phyloP scores from a whole-genome alignment of 495 filamentous ascomycete species.

The Sporormia fimetaria region DNA sequence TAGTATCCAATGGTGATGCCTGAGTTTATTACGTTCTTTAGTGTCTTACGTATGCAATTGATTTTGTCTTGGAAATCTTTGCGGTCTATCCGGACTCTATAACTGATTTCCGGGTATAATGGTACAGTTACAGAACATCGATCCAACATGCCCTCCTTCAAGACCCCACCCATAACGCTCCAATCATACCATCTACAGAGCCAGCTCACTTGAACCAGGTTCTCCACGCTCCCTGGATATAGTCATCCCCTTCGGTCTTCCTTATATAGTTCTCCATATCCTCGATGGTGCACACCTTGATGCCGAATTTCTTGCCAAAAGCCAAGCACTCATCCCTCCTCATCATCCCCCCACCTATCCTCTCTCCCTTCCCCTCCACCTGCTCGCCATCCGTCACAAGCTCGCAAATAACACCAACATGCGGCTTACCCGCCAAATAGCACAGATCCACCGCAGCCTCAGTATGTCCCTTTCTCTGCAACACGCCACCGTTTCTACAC shows the following conservation, averaged over 20 bases:
- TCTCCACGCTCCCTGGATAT: too few species aligned
- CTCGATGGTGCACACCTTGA: constrained; percentile 92
- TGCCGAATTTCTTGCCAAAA: constrained; percentile 79
- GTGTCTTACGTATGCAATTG: too few species aligned
- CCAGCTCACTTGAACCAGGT: too few species aligned
- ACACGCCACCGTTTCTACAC: constrained; percentile 69
- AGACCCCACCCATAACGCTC: too few species aligned
- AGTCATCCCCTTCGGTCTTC: constrained; percentile 37
- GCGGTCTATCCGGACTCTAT: too few species aligned
- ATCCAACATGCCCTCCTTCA: too few species aligned
- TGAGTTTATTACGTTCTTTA: too few species aligned
- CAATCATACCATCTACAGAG: too few species aligned
- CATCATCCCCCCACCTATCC: constrained; percentile 69
- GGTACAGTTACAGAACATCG: too few species aligned
- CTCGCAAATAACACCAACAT: constrained; percentile 63
- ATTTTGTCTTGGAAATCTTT: too few species aligned
- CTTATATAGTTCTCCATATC: constrained; percentile 74
- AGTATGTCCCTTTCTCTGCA: constrained; percentile 71
- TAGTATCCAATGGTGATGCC: too few species aligned
- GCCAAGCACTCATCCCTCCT: constrained; percentile 75
- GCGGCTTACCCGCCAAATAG: constrained; percentile 33
- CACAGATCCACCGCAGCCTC: constrained; percentile 59
- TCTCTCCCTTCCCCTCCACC: constrained; percentile 43
- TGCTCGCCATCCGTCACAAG: constrained; percentile 40
- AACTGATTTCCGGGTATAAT: too few species aligned